Percentiles rank a stretch among this genome's conserved stretches.
Conservation (phyloP, 495 filamentous ascomycete genomes). For the Hypomontagnella monticulosa region DNA sequence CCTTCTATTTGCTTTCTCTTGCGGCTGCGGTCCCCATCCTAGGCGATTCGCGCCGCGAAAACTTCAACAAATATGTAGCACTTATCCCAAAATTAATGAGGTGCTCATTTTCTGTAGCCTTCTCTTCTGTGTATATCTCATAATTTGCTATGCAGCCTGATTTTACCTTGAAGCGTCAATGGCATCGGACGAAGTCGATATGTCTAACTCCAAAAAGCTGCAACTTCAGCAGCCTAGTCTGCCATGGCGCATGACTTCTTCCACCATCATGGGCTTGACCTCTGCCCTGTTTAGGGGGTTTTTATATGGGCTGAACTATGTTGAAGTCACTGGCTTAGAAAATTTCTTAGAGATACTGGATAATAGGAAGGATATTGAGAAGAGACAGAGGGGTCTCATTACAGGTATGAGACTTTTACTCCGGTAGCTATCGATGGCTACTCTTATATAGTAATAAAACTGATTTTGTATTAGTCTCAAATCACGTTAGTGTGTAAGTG, state of each 20-base stretch:
- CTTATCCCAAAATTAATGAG: not conserved
- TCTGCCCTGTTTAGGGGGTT: constrained; percentile 54
- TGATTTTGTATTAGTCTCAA: constrained; percentile 73
- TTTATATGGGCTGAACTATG: constrained; percentile 60
- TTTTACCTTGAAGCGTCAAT: constrained; percentile 14
- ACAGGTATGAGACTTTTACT: constrained; percentile 70
- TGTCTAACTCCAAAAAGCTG: constrained; percentile 29
- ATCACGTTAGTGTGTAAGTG: constrained; percentile 96
- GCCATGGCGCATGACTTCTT: constrained; percentile 63
- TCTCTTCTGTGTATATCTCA: constrained; percentile 10
- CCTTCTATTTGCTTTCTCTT: constrained; percentile 4
- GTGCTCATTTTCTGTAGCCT: not conserved
- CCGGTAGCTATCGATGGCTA: not conserved
- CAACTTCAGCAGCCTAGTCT: constrained; percentile 54
- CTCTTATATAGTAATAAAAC: constrained; percentile 16
- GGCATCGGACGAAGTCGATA: constrained; percentile 33
- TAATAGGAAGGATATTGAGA: constrained; percentile 71
- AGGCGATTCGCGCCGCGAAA: too few relatives aligned
- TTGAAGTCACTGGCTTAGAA: constrained; percentile 75
- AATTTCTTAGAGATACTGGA: constrained; percentile 81
- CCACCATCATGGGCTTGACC: constrained; percentile 63
- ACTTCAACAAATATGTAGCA: too few relatives aligned
- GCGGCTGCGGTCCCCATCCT: constrained; percentile 7
- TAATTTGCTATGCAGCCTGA: constrained; percentile 24
- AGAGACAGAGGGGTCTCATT: constrained; percentile 78